Evolutionary conservation across 345 rosid genomes (phyloP).

Genomic region (Melaleuca quinquenervia): DNA sequence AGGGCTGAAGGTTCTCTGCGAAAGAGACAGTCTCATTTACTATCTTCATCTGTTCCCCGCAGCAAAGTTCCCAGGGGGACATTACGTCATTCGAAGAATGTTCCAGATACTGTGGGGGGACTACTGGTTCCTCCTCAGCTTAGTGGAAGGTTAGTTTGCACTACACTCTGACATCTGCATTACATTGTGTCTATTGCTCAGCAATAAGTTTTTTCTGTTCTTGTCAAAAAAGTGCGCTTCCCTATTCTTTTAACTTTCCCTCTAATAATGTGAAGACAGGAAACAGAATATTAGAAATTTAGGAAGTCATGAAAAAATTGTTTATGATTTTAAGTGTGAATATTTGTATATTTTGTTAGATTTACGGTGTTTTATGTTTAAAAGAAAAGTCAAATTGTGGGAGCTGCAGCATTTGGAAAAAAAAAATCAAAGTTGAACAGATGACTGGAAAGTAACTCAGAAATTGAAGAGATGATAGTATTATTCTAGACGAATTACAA

Average conservation of each 20-base stretch:
- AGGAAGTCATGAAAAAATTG: not conserved
- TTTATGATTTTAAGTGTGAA: not conserved
- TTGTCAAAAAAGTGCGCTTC: not conserved
- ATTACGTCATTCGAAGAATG: slow-evolving; percentile 34
- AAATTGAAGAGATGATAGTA: not conserved
- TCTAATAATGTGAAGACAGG: not conserved
- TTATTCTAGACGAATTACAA: not conserved
- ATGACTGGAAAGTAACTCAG: not conserved
- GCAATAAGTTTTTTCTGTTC: not conserved
- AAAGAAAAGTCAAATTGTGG: not conserved
- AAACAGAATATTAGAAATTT: not conserved
- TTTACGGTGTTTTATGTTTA: not conserved
- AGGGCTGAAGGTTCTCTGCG: slow-evolving; percentile 53
- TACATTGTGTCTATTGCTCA: not conserved
- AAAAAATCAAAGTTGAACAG: not conserved
- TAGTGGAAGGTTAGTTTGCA: slow-evolving; percentile 51
- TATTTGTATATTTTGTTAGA: not conserved
- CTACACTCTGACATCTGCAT: not conserved
- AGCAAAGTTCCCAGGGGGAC: slow-evolving; percentile 54
- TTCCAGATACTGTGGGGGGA: slow-evolving; percentile 54
- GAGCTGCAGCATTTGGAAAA: not conserved
- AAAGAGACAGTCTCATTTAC: slow-evolving; percentile 45
- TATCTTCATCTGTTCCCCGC: slow-evolving; percentile 30
- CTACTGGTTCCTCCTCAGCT: slow-evolving; percentile 82
- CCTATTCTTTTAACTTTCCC: not conserved